These are phyloP conservation scores for Saccharomycopsis selenospora DNA, from an alignment of 805 yeast species.

Conservation along the genomic window DNA sequence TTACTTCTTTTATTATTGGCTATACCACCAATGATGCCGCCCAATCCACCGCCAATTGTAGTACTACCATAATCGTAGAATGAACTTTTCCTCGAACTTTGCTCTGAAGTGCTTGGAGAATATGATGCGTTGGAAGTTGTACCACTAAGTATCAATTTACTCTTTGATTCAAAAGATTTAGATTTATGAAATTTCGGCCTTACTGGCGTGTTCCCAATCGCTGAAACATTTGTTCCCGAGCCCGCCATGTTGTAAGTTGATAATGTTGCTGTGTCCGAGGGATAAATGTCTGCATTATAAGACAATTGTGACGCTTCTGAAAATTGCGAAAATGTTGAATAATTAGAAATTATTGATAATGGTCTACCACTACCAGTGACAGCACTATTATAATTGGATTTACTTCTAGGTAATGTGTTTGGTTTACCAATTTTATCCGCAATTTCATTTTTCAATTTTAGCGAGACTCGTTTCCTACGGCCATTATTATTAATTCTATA, in stretches of 20 bases:
- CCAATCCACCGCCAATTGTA: slow-evolving; percentile 4
- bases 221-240: neutral
- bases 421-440: too few species aligned
- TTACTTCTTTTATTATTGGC: slow-evolving; percentile 6
- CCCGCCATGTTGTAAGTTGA: slow-evolving; percentile 4
- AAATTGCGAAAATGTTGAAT: slow-evolving; percentile 16
- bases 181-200: slow-evolving; percentile 7
- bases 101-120: slow-evolving; percentile 20
- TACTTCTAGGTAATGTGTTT: too few species aligned
- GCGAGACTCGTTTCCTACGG: too few species aligned
- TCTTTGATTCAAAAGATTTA: slow-evolving; percentile 10
- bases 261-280: slow-evolving; percentile 18
- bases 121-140: slow-evolving; percentile 16
- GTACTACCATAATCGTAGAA: slow-evolving; percentile 20
- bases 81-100: slow-evolving; percentile 21
- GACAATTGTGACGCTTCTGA: slow-evolving; percentile 18
- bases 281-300: slow-evolving; percentile 19
- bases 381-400: too few species aligned
- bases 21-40: neutral
- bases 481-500: too few species aligned
- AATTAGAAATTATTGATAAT: slow-evolving; percentile 16
- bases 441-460: too few species aligned
- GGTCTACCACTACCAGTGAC: too few species aligned
- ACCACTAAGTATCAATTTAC: slow-evolving; percentile 9
- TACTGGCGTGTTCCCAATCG: neutral